A percentile compares a stretch with the other conserved stretches of the same genome.
phyloP scores from a whole-genome alignment of 768 basidiomycete genomes.

The Lactarius vividus region DNA sequence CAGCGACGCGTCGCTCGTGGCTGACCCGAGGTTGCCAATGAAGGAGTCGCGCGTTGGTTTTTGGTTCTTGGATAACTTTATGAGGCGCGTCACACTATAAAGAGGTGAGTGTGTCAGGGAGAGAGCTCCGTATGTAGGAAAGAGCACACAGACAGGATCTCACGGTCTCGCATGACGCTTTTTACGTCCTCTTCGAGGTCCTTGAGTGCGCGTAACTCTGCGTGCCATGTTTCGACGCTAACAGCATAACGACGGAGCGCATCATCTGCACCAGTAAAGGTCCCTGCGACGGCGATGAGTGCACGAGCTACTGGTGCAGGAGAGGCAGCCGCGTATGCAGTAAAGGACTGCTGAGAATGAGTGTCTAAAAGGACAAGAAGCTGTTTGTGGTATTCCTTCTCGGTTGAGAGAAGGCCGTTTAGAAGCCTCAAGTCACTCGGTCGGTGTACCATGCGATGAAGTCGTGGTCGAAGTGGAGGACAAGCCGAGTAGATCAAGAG shows the following conservation, averaged over 20 bases:
- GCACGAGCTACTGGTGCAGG: constrained; percentile 52
- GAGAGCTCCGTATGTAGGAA: not conserved
- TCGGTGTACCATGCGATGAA: constrained; percentile 61
- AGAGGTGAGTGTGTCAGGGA: not conserved
- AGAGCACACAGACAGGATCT: constrained; percentile 62
- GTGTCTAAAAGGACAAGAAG: constrained; percentile 52
- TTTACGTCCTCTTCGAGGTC: constrained; percentile 70
- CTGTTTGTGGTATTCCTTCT: constrained; percentile 69
- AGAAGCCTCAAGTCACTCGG: constrained; percentile 73
- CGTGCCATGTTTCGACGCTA: constrained; percentile 64
- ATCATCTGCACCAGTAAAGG: constrained; percentile 63
- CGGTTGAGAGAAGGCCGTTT: constrained; percentile 60
- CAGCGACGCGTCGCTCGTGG: constrained; percentile 36
- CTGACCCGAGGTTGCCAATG: constrained; percentile 42
- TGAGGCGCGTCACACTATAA: constrained; percentile 68
- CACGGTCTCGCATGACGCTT: constrained; percentile 68
- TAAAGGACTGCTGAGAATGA: constrained; percentile 57
- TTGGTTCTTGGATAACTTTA: constrained; percentile 70
- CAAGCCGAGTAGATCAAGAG: not conserved
- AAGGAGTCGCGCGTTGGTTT: constrained; percentile 41
- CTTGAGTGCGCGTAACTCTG: constrained; percentile 57
- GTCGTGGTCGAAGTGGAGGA: not conserved
- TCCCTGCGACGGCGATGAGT: constrained; percentile 52
- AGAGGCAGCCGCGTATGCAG: constrained; percentile 71
- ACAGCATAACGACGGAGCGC: constrained; percentile 60